phyloP scores from a whole-genome alignment of 2,329 filamentous ascomycete species.

The Juglanconis sp. region DNA sequence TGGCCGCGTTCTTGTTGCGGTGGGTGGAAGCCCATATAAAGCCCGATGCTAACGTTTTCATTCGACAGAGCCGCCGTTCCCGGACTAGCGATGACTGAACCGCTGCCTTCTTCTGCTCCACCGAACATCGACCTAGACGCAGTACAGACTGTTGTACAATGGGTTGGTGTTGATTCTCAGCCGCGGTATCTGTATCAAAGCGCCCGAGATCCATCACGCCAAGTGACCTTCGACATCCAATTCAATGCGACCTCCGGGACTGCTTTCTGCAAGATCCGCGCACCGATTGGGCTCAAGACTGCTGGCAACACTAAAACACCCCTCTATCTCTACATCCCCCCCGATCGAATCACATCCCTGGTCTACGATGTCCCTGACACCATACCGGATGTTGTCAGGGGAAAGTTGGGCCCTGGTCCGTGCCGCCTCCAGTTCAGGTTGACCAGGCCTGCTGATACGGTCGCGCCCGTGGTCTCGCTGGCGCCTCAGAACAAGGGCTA shows the following conservation, averaged over 20 bases:
- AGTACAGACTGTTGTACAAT: background rate
- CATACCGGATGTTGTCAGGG: background rate
- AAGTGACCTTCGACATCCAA: background rate
- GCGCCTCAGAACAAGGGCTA: background rate
- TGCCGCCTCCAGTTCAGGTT: background rate
- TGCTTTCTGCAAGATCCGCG: background rate
- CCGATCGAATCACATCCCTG: background rate
- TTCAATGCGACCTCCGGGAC: background rate
- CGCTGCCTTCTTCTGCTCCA: background rate
- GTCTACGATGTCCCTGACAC: background rate
- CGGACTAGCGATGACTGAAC: background rate
- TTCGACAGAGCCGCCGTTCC: background rate
- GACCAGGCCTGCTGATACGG: background rate
- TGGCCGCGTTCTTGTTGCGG: background rate
- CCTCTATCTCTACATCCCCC: background rate
- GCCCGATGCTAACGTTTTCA: background rate
- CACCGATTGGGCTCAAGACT: background rate
- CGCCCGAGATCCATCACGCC: background rate
- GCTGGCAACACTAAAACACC: background rate
- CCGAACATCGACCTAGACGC: background rate
- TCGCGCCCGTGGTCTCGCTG: background rate
- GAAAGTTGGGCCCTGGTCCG: background rate
- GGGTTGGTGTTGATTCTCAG: background rate
- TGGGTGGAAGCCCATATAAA: background rate
- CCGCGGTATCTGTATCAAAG: background rate